Conservation (phyloP, 1,284 basidiomycete genomes). For the Puccinia polysora region DNA sequence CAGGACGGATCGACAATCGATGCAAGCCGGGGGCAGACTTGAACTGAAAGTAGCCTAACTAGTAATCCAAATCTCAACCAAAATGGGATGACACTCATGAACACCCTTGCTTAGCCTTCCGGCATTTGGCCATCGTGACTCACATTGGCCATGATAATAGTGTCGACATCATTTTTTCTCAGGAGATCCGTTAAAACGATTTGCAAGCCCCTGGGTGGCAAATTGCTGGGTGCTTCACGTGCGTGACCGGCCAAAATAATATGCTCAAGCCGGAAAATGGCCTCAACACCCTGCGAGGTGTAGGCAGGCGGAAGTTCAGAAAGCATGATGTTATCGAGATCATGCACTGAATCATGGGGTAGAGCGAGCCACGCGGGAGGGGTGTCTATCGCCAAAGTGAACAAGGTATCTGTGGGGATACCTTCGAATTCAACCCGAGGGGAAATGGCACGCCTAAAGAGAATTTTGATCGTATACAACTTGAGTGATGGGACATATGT, state of each 20-base stretch:
- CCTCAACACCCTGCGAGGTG: slow-evolving; percentile 63
- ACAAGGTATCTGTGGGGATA: slow-evolving; percentile 65
- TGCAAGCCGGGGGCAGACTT: slow-evolving; percentile 85
- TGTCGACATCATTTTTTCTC: slow-evolving; percentile 48
- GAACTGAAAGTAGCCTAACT: slow-evolving; percentile 89
- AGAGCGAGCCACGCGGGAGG: slow-evolving; percentile 86
- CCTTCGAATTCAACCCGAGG: slow-evolving; percentile 59
- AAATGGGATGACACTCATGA: no score
- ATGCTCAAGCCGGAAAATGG: slow-evolving; percentile 79
- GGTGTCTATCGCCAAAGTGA: slow-evolving; percentile 85
- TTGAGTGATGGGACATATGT: slow-evolving; percentile 47
- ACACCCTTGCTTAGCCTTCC: no score
- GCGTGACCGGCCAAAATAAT: slow-evolving; percentile 91
- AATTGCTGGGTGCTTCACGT: slow-evolving; percentile 63
- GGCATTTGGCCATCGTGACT: no score
- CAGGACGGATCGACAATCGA: slow-evolving; percentile 72
- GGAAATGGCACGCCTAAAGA: slow-evolving; percentile 25
- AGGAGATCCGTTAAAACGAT: slow-evolving; percentile 63
- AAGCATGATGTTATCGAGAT: slow-evolving; percentile 92
- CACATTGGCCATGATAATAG: slow-evolving; percentile 73
- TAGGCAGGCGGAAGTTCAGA: slow-evolving; percentile 62
- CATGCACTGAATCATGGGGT: slow-evolving; percentile 78
- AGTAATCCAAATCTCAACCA: slow-evolving; percentile 14
- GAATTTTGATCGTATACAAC: slow-evolving; percentile 43
- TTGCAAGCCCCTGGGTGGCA: slow-evolving; percentile 75